Evolutionary conservation across 192 early-diverging fungal genomes (phyloP), one percentile per base, ranked within the genome.

Genomic region (Backusella tarrabulga): DNA sequence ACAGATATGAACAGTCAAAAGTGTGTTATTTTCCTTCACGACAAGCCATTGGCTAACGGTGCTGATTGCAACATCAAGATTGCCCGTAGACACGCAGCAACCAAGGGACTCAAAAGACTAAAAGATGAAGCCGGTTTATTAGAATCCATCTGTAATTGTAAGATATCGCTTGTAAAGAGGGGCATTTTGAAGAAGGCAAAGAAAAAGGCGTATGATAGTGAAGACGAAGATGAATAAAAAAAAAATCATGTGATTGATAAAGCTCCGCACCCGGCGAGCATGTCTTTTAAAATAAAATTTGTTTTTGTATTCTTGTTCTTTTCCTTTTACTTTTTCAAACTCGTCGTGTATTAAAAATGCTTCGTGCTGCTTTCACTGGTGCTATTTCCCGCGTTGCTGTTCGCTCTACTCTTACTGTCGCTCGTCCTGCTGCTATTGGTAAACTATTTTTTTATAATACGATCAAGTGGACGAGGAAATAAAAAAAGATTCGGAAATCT

Each of bases 11-110:
- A 70, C 5, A 75, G 52, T 14, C 82, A 83, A 74, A 72, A 73
- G 9, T 86, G 85, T 77, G 77, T 82, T 3, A 80, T 86, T 6
- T 86, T 86, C 29, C 63, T 86, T 21, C 85, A 86, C 70, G 77
- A 82, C 26, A 71, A 71, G 1, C 71, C 79, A 4, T 70, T 84
- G 1, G 75, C 81, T 11, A 73, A 52, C 29, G 83, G 76, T 34
- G 6, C 52, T 35, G 80, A 79, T 26, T 73, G 74, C 36, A 86
- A 84, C 71, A 78, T 86, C 36, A 82, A 82, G 41, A 60, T 72
- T 41, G 83, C 85, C 23, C 75, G 85, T 44, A 77, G 82, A 54
- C 26, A 76, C n/a, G 85, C 85, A n/a, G 85, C 85, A 2, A 72
- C 70, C 14, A 36, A 67, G 14, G 77, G 81, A n/a, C 71, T 76